A percentile compares a stretch with the other conserved stretches of the same genome.
Evolutionary conservation across 2,329 filamentous ascomycete species (phyloP).

Genomic region (Pseudogymnoascus sp.): DNA sequence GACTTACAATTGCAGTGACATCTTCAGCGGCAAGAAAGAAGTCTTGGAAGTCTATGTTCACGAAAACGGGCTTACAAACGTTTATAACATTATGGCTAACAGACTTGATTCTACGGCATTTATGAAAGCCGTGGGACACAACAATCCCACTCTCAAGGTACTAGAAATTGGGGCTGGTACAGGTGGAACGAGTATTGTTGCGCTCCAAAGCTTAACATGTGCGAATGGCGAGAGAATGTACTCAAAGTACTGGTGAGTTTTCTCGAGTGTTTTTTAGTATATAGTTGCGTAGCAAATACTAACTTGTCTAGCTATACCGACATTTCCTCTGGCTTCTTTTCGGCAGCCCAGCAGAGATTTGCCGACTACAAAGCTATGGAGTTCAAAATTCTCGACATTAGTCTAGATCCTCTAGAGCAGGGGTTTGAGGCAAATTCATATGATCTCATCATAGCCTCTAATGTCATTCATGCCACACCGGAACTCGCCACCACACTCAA

Average conservation of each 20-base stretch:
- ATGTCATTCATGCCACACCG: conserved; percentile 23
- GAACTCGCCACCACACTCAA: conserved; percentile 15
- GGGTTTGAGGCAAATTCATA: conserved; percentile 27
- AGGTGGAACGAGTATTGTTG: conserved; percentile 16
- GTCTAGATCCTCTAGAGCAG: conserved; percentile 25
- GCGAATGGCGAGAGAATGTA: conserved; percentile 9
- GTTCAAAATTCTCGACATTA: conserved; percentile 29
- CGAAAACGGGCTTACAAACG: conserved; percentile 9
- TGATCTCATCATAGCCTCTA: conserved; percentile 23
- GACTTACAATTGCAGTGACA: background rate
- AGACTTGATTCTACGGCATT: conserved; percentile 18
- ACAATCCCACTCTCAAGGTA: conserved; percentile 25
- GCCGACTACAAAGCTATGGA: conserved; percentile 22
- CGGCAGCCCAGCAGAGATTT: conserved; percentile 26
- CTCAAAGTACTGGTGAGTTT: conserved; percentile 9
- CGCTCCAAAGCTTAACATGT: conserved; percentile 13
- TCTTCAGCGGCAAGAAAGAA: conserved; percentile 8
- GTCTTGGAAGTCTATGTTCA: conserved; percentile 10
- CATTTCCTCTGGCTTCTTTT: conserved; percentile 26
- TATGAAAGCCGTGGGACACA: conserved; percentile 19
- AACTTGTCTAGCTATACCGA: conserved; percentile 18
- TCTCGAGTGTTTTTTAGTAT: background rate
- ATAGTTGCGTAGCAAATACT: background rate
- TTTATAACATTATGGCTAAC: conserved; percentile 10
- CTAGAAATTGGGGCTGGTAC: conserved; percentile 27